Evolutionary conservation across 345 rosid species (phyloP).

Genomic region (Aethionema arabicum): DNA sequence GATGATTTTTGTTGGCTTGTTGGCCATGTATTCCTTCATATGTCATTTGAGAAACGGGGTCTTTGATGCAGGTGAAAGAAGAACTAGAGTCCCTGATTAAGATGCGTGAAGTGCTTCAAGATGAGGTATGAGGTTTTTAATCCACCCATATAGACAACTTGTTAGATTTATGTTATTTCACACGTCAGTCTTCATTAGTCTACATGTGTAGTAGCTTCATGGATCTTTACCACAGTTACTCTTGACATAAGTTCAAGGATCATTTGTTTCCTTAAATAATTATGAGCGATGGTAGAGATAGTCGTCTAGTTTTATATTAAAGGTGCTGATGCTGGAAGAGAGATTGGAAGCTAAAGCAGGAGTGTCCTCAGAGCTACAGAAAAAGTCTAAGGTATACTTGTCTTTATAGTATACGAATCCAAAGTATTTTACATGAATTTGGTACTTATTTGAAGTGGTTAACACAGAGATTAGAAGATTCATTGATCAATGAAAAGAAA

Average conservation of each 20-base stretch:
- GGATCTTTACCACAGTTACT: background rate
- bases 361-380: slow-evolving; percentile 54
- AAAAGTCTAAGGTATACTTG: slow-evolving; percentile 56
- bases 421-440: slow-evolving; percentile 18
- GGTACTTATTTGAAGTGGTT: slow-evolving; percentile 36
- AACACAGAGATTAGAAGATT: slow-evolving; percentile 71
- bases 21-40: slow-evolving; percentile 8
- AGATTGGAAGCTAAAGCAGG: slow-evolving; percentile 49
- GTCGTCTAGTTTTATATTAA: slow-evolving; percentile 28
- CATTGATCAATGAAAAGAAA: slow-evolving; percentile 61
- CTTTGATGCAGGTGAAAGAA: slow-evolving; percentile 53
- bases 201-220: background rate
- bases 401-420: slow-evolving; percentile 1
- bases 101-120: slow-evolving; percentile 52
- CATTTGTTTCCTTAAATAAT: too few relatives aligned
- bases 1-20: slow-evolving; percentile 1
- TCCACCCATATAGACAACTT: slow-evolving; percentile 1
- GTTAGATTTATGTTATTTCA: background rate
- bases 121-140: slow-evolving; percentile 50
- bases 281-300: background rate
- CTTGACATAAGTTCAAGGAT: background rate
- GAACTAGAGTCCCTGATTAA: slow-evolving; percentile 49
- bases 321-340: slow-evolving; percentile 58
- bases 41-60: background rate
- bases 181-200: background rate